Evolutionary conservation across 306 rosid species (phyloP).

Genomic region (Quercus mongolica): DNA sequence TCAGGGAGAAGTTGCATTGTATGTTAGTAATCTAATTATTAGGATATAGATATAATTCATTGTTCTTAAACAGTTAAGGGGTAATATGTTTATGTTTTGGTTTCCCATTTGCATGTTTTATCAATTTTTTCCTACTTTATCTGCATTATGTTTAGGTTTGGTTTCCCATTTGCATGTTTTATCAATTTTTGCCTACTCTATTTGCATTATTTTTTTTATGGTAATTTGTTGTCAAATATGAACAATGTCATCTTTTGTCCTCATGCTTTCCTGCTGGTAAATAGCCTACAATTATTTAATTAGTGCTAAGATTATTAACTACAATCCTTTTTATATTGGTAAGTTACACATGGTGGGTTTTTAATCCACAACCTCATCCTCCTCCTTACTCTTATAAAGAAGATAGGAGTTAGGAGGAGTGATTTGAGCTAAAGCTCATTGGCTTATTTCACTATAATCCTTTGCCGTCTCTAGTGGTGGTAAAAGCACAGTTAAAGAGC

Average conservation of each 20-base stretch:
- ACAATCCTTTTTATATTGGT: background rate
- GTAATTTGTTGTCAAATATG: background rate
- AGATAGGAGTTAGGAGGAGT: too few relatives aligned
- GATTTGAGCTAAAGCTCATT: too few relatives aligned
- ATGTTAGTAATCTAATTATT: background rate
- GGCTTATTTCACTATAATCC: background rate
- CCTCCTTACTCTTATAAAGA: too few relatives aligned
- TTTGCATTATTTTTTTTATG: background rate
- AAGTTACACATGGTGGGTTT: too few relatives aligned
- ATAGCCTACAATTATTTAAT: background rate
- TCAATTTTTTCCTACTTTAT: background rate
- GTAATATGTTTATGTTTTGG: background rate
- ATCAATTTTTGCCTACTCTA: background rate
- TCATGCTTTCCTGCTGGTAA: background rate
- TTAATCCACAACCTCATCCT: too few relatives aligned
- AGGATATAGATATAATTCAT: too few relatives aligned
- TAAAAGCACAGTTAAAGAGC: too few relatives aligned
- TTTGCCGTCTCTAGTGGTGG: background rate
- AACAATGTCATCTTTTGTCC: background rate
- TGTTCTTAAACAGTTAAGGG: background rate
- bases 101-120: background rate
- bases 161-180: background rate
- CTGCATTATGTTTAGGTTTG: background rate
- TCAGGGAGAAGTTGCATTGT: background rate
- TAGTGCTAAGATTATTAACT: background rate